Percentiles rank a stretch among this genome's conserved stretches.
phyloP scores from a whole-genome alignment of 345 rosid species.

The Citrus unshiu region DNA sequence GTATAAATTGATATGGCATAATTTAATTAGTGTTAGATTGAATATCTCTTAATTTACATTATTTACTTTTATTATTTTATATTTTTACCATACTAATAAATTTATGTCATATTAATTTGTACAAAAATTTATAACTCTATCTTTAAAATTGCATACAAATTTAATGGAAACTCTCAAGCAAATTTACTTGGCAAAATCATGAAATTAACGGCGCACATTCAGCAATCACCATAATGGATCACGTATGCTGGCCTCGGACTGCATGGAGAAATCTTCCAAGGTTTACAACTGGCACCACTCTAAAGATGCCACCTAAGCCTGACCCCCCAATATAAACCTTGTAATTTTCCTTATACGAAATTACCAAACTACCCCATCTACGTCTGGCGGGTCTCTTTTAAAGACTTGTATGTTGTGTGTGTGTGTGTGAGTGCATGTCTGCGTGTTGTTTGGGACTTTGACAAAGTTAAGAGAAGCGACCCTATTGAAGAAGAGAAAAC shows the following conservation, averaged over 20 bases:
- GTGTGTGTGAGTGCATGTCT: not conserved
- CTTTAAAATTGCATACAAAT: not conserved
- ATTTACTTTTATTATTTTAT: too few species aligned
- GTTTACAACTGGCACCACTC: not conserved
- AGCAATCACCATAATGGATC: too few species aligned
- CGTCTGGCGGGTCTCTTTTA: constrained; percentile 1
- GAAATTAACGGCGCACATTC: too few species aligned
- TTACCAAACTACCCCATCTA: not conserved
- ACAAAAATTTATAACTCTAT: too few species aligned
- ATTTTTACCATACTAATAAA: too few species aligned
- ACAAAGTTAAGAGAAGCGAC: not conserved
- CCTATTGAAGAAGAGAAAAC: not conserved
- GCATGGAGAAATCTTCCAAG: not conserved
- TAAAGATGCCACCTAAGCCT: not conserved
- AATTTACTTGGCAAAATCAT: not conserved
- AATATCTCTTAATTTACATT: too few species aligned
- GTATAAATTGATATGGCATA: accelerated
- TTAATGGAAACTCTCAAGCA: not conserved
- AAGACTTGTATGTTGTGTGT: not conserved
- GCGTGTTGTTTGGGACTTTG: not conserved
- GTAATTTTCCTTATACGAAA: not conserved
- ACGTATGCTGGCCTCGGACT: not conserved
- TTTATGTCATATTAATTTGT: too few species aligned
- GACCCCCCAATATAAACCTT: not conserved
- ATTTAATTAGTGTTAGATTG: too few species aligned